Evolutionary conservation across 768 basidiomycete species (phyloP), one percentile per base, ranked within the genome.

Genomic region (Butyriboletus loyo): DNA sequence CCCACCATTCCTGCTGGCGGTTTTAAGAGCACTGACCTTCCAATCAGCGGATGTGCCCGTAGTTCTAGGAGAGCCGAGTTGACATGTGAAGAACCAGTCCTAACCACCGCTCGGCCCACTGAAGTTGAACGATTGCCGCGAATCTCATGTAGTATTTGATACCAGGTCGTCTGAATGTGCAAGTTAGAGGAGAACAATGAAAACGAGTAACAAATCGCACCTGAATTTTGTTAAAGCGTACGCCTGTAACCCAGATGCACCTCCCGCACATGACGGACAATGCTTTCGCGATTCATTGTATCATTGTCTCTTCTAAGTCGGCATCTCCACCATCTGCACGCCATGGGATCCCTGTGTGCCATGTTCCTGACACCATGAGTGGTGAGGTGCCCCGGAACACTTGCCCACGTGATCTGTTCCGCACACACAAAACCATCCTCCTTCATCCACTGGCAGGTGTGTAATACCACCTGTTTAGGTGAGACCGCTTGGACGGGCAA

Each of bases 251-350:
- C 6, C 7, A 66, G 3, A 22, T 66, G 64, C 3, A 7, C 51
- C 31, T 66, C 65, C 0, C 50, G 39, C 0, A 62, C 15, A 1
- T 66, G 65, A 0, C 65, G 52, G 1, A 49, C 36, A 4, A 66
- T 58, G 9, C 49, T 50, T 31, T 65, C 55, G 2, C 65, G 60
- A 0, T 65, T 66, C 17, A 66, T 38, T 14, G 0, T 4, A 2
- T 0, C 1, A 8, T n/a, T 46, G 2, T 19, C 27, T 19, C 45
- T 40, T 31, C 37, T 50, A 11, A 46, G 27, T 10, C 32, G 30
- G 27, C 63, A 64, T 1, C 44, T 45, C 0, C 2, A 1, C 64
- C 64, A 65, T 22, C 15, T 17, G 13, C 65, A 66, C 0, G 1
- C 0, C 11, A 62, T 1, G 0, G 0, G 37, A 10, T 1, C 0